Evolutionary conservation across 2,329 filamentous ascomycete genomes (phyloP).

Genomic region (Aplosporella prunicola): DNA sequence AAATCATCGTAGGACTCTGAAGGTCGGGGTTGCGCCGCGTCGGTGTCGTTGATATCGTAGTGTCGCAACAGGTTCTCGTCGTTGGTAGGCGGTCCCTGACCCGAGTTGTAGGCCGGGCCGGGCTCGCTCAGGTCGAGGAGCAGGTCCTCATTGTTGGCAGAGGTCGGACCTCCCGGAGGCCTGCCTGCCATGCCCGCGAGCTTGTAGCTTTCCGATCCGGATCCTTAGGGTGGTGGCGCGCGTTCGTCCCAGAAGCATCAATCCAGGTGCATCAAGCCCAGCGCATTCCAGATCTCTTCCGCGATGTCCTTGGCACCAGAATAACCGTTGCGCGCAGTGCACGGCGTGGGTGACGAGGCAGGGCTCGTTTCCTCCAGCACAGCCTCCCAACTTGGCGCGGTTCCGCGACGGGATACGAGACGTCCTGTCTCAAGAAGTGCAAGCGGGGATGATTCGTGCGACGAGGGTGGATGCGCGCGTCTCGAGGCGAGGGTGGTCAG

Average conservation of each 20-base stretch:
- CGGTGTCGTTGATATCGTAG: conserved; percentile 60
- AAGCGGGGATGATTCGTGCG: too few species aligned
- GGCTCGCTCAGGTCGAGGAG: conserved; percentile 67
- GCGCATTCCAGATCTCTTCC: too few species aligned
- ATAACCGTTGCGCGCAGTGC: too few species aligned
- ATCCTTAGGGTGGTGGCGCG: not conserved
- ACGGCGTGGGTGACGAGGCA: too few species aligned
- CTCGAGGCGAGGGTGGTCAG: not conserved
- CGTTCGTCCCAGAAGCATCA: not conserved
- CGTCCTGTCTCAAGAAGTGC: too few species aligned
- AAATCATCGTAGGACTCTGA: conserved; percentile 95
- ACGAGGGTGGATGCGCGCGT: not conserved
- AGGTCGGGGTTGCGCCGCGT: conserved; percentile 57
- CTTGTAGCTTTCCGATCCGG: too few species aligned
- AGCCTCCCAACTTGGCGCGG: too few species aligned
- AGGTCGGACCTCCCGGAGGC: conserved; percentile 43
- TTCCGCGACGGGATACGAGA: too few species aligned
- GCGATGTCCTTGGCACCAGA: too few species aligned
- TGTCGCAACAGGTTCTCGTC: conserved; percentile 72
- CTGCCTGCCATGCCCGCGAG: conserved; percentile 42
- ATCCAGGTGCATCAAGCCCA: too few species aligned
- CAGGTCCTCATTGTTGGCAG: conserved; percentile 39
- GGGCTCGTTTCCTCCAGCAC: too few species aligned
- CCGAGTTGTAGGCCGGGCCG: conserved; percentile 61
- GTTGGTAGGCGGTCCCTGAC: conserved; percentile 66